A percentile compares a stretch with the other conserved stretches of the same genome.
Conservation (phyloP, 2,329 filamentous ascomycete genomes). For the Claviceps sp. region DNA sequence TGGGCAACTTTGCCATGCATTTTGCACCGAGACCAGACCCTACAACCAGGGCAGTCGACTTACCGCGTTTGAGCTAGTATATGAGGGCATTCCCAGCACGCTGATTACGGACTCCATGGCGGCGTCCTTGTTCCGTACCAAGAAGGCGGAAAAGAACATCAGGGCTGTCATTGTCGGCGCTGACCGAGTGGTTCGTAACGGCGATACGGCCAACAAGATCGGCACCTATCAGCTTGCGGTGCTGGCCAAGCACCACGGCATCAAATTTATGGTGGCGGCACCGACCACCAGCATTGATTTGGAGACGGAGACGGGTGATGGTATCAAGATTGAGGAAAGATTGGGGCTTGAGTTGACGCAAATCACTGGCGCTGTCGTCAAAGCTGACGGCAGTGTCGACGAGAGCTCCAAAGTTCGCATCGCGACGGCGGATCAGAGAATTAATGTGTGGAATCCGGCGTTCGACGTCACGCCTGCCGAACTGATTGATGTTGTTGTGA, state of each 20-base stretch:
- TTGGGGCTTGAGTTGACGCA: slow-evolving; percentile 70
- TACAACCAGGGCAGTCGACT: slow-evolving; percentile 96
- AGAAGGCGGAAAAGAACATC: slow-evolving; percentile 52
- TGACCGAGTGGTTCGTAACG: slow-evolving; percentile 88
- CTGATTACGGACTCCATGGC: slow-evolving; percentile 97
- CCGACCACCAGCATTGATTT: slow-evolving; percentile 91
- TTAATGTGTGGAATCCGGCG: slow-evolving; percentile 89
- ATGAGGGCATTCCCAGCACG: slow-evolving; percentile 81
- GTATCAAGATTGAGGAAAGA: slow-evolving; percentile 86
- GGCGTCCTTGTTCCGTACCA: slow-evolving; percentile 59
- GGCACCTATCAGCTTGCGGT: slow-evolving; percentile 89
- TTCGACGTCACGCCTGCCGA: slow-evolving; percentile 89
- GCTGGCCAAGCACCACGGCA: slow-evolving; percentile 72
- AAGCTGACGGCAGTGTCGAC: slow-evolving; percentile 49
- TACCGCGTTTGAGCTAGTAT: slow-evolving; percentile 92
- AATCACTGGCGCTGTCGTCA: slow-evolving; percentile 62
- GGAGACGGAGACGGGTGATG: slow-evolving; percentile 58
- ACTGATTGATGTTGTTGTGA: slow-evolving; percentile 88
- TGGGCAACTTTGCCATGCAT: slow-evolving; percentile 63
- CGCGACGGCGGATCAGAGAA: slow-evolving; percentile 64
- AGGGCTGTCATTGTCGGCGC: slow-evolving; percentile 86
- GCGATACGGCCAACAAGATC: slow-evolving; percentile 97
- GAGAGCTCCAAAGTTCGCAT: slow-evolving; percentile 53
- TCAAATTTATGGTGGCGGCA: slow-evolving; percentile 91
- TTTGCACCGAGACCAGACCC: slow-evolving; percentile 91